Percentiles rank a stretch among this genome's conserved stretches.
Conservation (phyloP, 2,329 filamentous ascomycete species). For the Lachnellula suecica region DNA sequence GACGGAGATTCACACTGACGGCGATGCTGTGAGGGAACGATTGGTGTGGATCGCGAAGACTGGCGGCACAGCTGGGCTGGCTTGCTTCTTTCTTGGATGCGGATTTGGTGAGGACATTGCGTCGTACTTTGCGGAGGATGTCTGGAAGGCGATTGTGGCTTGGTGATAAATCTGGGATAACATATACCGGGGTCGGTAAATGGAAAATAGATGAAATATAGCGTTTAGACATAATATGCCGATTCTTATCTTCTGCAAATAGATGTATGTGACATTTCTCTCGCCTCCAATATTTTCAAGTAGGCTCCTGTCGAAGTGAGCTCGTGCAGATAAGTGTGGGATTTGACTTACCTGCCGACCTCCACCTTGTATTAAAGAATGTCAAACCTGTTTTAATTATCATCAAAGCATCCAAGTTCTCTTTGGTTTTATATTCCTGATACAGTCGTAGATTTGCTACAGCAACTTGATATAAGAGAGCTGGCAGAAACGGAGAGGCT, state of each 20-base stretch:
- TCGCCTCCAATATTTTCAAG: conserved; percentile 15
- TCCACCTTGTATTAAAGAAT: conserved; percentile 16
- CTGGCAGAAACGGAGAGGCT: conserved; percentile 14
- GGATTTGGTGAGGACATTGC: background rate
- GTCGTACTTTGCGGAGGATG: background rate
- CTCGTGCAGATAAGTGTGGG: background rate
- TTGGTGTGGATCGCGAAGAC: background rate
- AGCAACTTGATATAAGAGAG: conserved; percentile 11
- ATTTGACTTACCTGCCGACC: conserved; percentile 9
- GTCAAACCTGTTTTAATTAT: conserved; percentile 7
- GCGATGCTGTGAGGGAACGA: background rate
- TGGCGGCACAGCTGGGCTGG: background rate
- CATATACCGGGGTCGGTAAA: background rate
- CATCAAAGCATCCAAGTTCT: conserved; percentile 4
- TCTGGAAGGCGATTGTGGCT: background rate
- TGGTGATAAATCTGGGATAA: background rate
- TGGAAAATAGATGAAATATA: too few relatives aligned
- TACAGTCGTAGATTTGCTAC: conserved; percentile 7
- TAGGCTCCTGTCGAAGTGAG: conserved; percentile 7
- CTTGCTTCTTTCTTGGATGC: background rate
- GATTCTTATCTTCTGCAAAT: background rate
- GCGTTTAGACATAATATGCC: too few relatives aligned
- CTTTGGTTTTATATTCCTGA: conserved; percentile 4
- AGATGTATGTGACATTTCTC: conserved; percentile 5
- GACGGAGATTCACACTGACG: background rate